Evolutionary conservation across 352 stramenopile genomes (phyloP), one percentile per base, ranked within the genome.

Genomic region (Pythium insidiosum): DNA sequence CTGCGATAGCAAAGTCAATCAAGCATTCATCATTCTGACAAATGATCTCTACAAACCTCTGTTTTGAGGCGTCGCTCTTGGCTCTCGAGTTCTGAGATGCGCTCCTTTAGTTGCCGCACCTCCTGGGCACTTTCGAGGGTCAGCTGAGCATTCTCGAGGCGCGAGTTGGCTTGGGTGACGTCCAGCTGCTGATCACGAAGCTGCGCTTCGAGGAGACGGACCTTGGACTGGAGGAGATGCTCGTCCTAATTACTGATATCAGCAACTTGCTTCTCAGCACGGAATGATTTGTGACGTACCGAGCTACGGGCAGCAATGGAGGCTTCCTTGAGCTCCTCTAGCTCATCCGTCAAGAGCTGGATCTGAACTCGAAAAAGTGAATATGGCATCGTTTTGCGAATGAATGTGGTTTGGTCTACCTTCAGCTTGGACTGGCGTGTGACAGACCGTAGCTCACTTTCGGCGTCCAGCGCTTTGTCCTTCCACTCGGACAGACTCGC

Each of bases 401-500:
- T n/a, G n/a, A n/a, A n/a, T n/a, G n/a, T n/a, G n/a, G n/a, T n/a
- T n/a, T n/a, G 36, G 5, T 48, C 23, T 31, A 88, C 72, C 58
- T 83, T 78, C 44, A 86, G 47, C 5, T 69, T 62, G 11, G 68
- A 71, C 54, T 82, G 64, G 6, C 63, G 53, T 26, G 55, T 64
- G n/a, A 61, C 38, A 1, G 61, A 51, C 4, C 70, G 70, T 16
- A 88, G 42, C 41, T 86, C 55, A 21, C 52, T 78, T 21, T 39
- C 61, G 13, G 55, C 54, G 35, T 89, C 79, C 11, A 87, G 34
- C 3, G 73, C 73, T 34, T 84, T 74, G 33, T 87, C 76, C 31
- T 77, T 78, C 74, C 77, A 89, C 43, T 87, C 72, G 30, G 64
- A 67, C 40, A 89, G 52, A 25, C 64, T 76, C 11, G 55, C 57